Percentiles rank a stretch among this genome's conserved stretches.
Evolutionary conservation across 2,329 filamentous ascomycete genomes (phyloP).

Genomic region (Hypoxylon sp.): DNA sequence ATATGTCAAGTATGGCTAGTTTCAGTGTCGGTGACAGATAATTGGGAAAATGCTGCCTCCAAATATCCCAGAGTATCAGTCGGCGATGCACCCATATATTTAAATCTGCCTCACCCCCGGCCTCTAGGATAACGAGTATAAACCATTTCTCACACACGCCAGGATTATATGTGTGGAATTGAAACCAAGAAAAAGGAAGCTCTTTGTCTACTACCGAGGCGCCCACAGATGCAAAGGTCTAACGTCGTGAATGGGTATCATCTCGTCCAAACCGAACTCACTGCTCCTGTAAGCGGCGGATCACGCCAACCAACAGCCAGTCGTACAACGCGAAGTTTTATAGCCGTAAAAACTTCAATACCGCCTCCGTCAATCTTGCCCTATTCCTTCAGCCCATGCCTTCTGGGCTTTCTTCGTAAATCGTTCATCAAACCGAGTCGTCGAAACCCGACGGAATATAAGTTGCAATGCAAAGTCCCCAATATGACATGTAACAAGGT

Average conservation of each 20-base stretch:
- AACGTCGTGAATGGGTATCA: constrained; percentile 1
- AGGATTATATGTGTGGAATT: neutral
- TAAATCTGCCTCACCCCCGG: neutral
- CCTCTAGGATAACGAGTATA: neutral
- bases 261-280: constrained; percentile 5
- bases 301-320: constrained; percentile 1
- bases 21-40: neutral
- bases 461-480: constrained; percentile 9
- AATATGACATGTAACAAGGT: neutral
- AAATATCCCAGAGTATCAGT: neutral
- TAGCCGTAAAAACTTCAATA: neutral
- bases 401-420: neutral
- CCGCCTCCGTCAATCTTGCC: neutral
- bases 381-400: neutral
- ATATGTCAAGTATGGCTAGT: too few species aligned
- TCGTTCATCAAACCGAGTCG: neutral
- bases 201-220: neutral
- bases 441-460: neutral
- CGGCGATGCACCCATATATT: neutral
- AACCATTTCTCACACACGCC: neutral
- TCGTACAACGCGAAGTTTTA: neutral
- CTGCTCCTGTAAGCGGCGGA: neutral
- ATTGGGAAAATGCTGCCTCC: neutral
- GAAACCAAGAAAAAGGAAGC: neutral
- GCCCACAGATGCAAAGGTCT: neutral